These are phyloP conservation scores for Claviceps paspali DNA, from an alignment of 2,329 filamentous ascomycete species.

Conservation along the genomic window DNA sequence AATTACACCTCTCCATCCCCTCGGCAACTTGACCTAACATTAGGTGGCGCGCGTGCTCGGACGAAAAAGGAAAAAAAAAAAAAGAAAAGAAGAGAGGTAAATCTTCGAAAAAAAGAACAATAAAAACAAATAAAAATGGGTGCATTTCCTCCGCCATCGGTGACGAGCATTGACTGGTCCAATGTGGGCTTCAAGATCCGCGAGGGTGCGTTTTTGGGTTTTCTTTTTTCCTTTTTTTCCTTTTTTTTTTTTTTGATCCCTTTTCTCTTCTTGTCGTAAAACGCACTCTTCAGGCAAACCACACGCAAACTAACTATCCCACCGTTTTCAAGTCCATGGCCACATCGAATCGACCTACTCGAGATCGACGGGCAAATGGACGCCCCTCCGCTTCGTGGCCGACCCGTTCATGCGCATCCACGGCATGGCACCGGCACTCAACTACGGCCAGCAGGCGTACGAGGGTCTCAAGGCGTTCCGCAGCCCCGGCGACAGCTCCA, in stretches of 20 bases:
- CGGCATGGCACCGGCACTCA: conserved; percentile 87
- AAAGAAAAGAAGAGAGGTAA: too few relatives aligned
- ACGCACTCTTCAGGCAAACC: too few relatives aligned
- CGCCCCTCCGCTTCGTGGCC: conserved; percentile 58
- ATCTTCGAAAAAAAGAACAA: too few relatives aligned
- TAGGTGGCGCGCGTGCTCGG: too few relatives aligned
- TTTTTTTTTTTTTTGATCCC: background rate
- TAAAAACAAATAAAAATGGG: too few relatives aligned
- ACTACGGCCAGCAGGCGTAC: conserved; percentile 96
- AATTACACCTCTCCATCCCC: too few relatives aligned
- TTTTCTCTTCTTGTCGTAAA: too few relatives aligned
- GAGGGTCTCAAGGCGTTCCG: conserved; percentile 98
- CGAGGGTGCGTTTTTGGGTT: conserved; percentile 49
- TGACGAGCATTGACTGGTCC: conserved; percentile 80
- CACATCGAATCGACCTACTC: conserved; percentile 84
- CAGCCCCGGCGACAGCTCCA: conserved; percentile 47
- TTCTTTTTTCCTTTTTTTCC: background rate
- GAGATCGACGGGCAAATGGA: conserved; percentile 60
- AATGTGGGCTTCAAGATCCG: conserved; percentile 86
- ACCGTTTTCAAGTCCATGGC: conserved; percentile 94
- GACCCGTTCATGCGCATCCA: conserved; percentile 81
- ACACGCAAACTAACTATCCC: too few relatives aligned
- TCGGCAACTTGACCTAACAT: too few relatives aligned
- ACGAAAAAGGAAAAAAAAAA: too few relatives aligned
- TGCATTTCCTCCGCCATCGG: conserved; percentile 60